Base-by-base conservation (phyloP, 768 basidiomycete species). In the Favolaschia claudopus region DNA sequence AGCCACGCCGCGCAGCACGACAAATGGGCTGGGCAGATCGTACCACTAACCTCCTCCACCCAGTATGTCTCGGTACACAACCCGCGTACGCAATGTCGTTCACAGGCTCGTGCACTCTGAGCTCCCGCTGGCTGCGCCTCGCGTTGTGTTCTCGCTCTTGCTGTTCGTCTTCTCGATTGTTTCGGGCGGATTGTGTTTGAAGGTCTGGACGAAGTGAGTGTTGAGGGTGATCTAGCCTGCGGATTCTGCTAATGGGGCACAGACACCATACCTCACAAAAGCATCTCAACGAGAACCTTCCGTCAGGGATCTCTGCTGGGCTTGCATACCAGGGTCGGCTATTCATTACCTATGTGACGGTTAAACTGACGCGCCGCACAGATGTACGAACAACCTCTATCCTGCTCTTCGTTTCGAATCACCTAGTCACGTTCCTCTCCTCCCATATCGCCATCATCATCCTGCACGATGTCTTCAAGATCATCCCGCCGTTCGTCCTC, bases 151-250 rank as follows among this genome's bases (percentile, higher is more conserved):
- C 17, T 31, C 47, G 34, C 10, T 58, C 5, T 22, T 64, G 55
- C 7, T 45, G 27, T 8, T 54, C 3, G 44, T 66, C 27, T 58
- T 64, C 55, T 52, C 57, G 7, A 64, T 55, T 24, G 47, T 64
- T 25, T 39, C 36, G 20, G 62, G 62, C 12, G 62, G 46, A 22
- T 22, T 61, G 8, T 66, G 58, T 33, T 13, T 66, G 12, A 63
- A 66, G 47, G 38, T 66, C 10, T 66, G 62, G 55, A 64, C 62
- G 6, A 60, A 60, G 65, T 66, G 25, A 22, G 64, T 47, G 49
- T 36, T 17, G 7, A 13, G 20, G 24, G 9, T 53, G 15, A 17
- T 42, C 10, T 7, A 28, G 34, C 42, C n/a, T 27, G 45, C 13
- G 9, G 24, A 33, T 28, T 28, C 44, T 25, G 28, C 54, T 22